Base-by-base conservation (phyloP, 768 basidiomycete genomes). In the Chalciporus sphaerocephalus region DNA sequence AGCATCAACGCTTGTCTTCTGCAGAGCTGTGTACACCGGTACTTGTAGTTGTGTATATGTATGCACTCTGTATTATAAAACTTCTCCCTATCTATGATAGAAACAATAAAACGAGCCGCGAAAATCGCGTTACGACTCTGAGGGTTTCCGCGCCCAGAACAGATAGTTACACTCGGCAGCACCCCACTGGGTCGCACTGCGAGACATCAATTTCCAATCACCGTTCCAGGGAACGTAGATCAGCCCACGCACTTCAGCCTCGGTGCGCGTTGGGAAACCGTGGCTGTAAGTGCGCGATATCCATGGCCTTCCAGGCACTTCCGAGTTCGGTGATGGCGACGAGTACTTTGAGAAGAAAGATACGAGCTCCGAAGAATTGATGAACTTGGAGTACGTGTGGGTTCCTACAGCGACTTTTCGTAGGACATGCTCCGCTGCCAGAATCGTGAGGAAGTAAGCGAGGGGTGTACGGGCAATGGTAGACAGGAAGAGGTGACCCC, bases 401-500 rank as follows among this genome's bases (percentile, higher is more conserved):
- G 96, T 98, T 8, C 94, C 92, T 3, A 74, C 76, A 0, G 85
- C 70, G 42, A 98, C 96, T 58, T 88, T 76, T 3, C 85, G 74
- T 13, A 94, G 71, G 47, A 92, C 62, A 36, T 89, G 70, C 66
- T 99, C 95, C 1, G 94, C 95, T 25, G 91, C 67, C 37, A 83
- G 69, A 50, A 89, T 83, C 5, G 85, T 83, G 25, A 88, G 62
- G 39, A 86, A 63, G 54, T 81, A 81, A n/a, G 86, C 68, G 33
- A 89, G 72, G 4, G 84, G 82, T 9, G 85, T 87, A 30, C 96
- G 88, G 0, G 95, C 83, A 52, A 99, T 88, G 12, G 95, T 98
- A 11, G 94, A 97, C 28, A 99, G 74, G 72, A 98, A 88, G 15
- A 99, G 78, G 59, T 95, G 92, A 3, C 96, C 95, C 5, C 93